Evolutionary conservation across 2,329 filamentous ascomycete species (phyloP), one percentile per base, ranked within the genome.

Genomic region (Aspergillus sp.): DNA sequence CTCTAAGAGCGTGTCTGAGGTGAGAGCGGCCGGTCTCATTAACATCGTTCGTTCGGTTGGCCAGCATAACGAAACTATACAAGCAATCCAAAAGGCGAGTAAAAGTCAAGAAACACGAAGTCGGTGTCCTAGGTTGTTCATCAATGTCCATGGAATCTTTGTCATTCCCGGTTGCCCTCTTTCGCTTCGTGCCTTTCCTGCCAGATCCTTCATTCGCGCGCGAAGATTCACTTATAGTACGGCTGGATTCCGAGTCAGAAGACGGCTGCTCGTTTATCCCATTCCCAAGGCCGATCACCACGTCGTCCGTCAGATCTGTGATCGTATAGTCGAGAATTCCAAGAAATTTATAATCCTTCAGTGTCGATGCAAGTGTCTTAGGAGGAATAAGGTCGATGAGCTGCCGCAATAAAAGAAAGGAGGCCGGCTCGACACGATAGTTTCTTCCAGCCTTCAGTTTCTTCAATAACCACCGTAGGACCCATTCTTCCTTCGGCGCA

Each of bases 301-400:
- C 64, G 40, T 66, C 67, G 40, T 72, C 68, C 47, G 70, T 67
- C 62, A 77, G 62, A 51, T 91, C 88, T 48, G 84, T 80, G 48
- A 92, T 74, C 0, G 87, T 84, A 65, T 85, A 83, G 65, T 87
- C 85, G 43, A 96, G 71, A 9, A 91, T 83, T 1, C 76, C 74
- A 35, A 90, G 75, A 53, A 96, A 90, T 46, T 85, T 82, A 56
- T 87, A 81, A 57, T 92, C 87, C 21, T 85, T 86, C 6, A 96
- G 80, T 4, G 89, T 86, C 57, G 86, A 86, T 8, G 90, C 89
- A 23, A 90, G 79, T 11, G 85, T 87, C 46, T 89, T 86, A 0
- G 86, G 77, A 0, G 90, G 87, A 17, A 93, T 84, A n/a, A 85
- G 80, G 65, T 87, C 86, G 53, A 89, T 79, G 2, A 90, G 77